Base-by-base conservation (phyloP, 2,329 filamentous ascomycete species). In the Epichloe uncinata region DNA sequence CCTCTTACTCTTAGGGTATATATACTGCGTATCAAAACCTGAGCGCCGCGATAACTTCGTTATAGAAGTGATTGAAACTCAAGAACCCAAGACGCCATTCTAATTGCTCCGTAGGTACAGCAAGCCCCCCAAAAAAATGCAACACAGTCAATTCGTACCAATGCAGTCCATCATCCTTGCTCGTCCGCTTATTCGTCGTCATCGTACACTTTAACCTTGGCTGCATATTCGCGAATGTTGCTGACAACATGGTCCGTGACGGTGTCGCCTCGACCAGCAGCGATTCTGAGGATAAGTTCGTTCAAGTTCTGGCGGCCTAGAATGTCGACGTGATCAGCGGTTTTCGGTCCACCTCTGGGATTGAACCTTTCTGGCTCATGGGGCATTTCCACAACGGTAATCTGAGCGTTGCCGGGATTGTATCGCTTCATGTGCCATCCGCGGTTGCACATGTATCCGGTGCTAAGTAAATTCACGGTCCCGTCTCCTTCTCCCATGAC, bases 301-400 rank as follows among this genome's bases (percentile, higher is more conserved):
- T 98, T 98, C 26, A 98, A 73, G 34, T 81, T 88, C 57, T 89
- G 82, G 33, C 93, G 74, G 1, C 93, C 93, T 3, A 98, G 74
- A 52, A 98, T 98, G 63, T 98, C 93, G 47, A 98, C 93, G 62
- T 98, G 93, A 62, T 98, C 93, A 13, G 89, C 90, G 53, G 77
- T 81, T 53, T 79, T 80, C 22, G 79, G 78, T 0, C 80, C 81
- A 16, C 81, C 81, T 49, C 93, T 74, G 0, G 93, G 88, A 58
- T 83, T 91, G 65, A 96, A 98, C 16, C 87, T 73, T 58, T 96
- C 91, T 1, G 93, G 93, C 61, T 97, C 90, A 62, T 98, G 93
- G 1, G 84, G 86, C 93, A 98, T 98, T 70, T 98, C 93, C 53
- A 85, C 89, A 0, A 90, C 86, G 40, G 82, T 94, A 54, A 98